Conservation (phyloP, 2,329 filamentous ascomycete species). For the Pseudogymnoascus sp. region DNA sequence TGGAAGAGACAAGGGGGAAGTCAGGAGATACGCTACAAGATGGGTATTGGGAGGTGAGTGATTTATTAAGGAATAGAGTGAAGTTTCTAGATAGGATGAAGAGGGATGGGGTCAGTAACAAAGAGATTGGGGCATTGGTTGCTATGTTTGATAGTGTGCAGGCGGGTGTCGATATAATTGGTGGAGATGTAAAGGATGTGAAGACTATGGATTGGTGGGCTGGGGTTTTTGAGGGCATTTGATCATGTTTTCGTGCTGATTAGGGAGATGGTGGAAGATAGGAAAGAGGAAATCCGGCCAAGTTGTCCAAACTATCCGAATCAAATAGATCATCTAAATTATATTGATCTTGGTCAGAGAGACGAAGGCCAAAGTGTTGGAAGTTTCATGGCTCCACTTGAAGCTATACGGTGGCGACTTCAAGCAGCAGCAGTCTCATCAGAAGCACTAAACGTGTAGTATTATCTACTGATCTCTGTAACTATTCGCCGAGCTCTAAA, state of each 20-base stretch:
- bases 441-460: too few species aligned
- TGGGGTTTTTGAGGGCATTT: constrained; percentile 17
- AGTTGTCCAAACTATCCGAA: not conserved
- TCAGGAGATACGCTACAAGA: constrained; percentile 38
- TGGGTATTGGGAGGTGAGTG: constrained; percentile 41
- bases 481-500: not conserved
- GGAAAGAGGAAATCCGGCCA: not conserved
- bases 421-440: too few species aligned
- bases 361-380: not conserved
- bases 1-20: constrained; percentile 34
- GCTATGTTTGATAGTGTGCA: constrained; percentile 23
- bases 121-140: constrained; percentile 28
- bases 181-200: constrained; percentile 28
- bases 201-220: constrained; percentile 41
- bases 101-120: constrained; percentile 25
- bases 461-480: too few species aligned
- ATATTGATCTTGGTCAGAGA: not conserved
- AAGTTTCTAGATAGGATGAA: constrained; percentile 33
- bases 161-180: constrained; percentile 15
- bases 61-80: constrained; percentile 26
- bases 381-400: not conserved
- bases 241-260: not conserved
- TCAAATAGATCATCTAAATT: not conserved
- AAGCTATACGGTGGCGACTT: too few species aligned
- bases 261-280: not conserved